These are phyloP conservation scores for Candida sojae DNA, from an alignment of 1,139 yeast genomes.

Conservation along the genomic window DNA sequence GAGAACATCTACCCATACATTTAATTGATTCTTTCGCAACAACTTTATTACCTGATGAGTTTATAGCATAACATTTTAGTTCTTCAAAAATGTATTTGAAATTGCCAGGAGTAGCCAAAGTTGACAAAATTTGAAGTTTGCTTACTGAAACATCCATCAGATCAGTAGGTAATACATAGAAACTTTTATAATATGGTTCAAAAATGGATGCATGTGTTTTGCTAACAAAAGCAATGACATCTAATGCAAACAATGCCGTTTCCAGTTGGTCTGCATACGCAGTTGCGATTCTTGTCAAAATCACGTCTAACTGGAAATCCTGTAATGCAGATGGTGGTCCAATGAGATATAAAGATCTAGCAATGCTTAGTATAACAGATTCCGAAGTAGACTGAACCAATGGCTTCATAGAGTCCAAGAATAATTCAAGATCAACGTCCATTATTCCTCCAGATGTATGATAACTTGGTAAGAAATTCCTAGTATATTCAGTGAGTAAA, in stretches of 20 bases:
- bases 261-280: conserved; percentile 32
- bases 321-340: conserved; percentile 53
- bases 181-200: conserved; percentile 47
- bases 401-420: conserved; percentile 47
- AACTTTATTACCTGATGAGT: conserved; percentile 24
- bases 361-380: conserved; percentile 63
- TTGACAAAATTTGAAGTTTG: conserved; percentile 67
- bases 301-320: conserved; percentile 49
- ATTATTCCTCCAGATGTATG: conserved; percentile 38
- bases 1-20: conserved; percentile 57
- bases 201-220: conserved; percentile 46
- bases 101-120: conserved; percentile 54
- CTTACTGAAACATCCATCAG: conserved; percentile 42
- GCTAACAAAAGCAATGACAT: conserved; percentile 40
- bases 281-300: conserved; percentile 46
- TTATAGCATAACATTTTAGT: conserved; percentile 63
- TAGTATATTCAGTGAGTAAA: conserved; percentile 64
- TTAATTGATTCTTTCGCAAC: conserved; percentile 59
- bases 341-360: conserved; percentile 55
- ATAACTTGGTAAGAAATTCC: conserved; percentile 61
- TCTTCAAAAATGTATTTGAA: conserved; percentile 60
- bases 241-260: conserved; percentile 35
- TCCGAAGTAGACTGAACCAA: conserved; percentile 55
- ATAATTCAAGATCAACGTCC: conserved; percentile 59
- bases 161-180: conserved; percentile 65